Evolutionary conservation across 2,329 filamentous ascomycete genomes (phyloP).

Genomic region (Orbilia brochopaga): DNA sequence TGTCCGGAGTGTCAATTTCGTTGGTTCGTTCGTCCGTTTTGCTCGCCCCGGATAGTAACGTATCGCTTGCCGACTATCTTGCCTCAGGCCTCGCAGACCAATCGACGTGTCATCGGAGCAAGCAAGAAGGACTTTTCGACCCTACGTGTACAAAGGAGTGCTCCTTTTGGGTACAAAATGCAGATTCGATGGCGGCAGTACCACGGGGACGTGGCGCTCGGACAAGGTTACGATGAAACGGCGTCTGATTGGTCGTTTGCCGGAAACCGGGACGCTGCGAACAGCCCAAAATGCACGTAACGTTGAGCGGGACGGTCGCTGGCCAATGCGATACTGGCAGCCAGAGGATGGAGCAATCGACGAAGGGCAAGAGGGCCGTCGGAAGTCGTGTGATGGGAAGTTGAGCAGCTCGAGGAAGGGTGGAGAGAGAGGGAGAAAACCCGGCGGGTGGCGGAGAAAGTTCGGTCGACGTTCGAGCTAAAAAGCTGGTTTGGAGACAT

Average conservation of each 20-base stretch:
- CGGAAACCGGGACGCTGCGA: slow-evolving; percentile 24
- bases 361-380: slow-evolving; percentile 18
- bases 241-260: slow-evolving; percentile 41
- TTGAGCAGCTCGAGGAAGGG: slow-evolving; percentile 1
- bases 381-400: slow-evolving; percentile 47
- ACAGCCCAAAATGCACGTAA: slow-evolving; percentile 19
- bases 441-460: slow-evolving; percentile 47
- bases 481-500: slow-evolving; percentile 28
- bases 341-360: slow-evolving; percentile 26
- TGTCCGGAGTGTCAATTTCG: slow-evolving; percentile 4
- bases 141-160: slow-evolving; percentile 49
- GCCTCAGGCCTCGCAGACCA: slow-evolving; percentile 17
- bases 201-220: slow-evolving; percentile 51
- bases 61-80: neutral
- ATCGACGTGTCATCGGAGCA: slow-evolving; percentile 51
- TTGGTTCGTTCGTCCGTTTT: slow-evolving; percentile 22
- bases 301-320: slow-evolving; percentile 4
- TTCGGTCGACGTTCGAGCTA: slow-evolving; percentile 51
- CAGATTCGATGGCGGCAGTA: slow-evolving; percentile 45
- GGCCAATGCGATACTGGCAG: slow-evolving; percentile 25
- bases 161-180: slow-evolving; percentile 23
- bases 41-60: slow-evolving; percentile 4
- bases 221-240: slow-evolving; percentile 50
- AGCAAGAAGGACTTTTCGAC: slow-evolving; percentile 26
- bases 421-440: slow-evolving; percentile 22